These are phyloP conservation scores for Coniochaeta pulveracea DNA, from an alignment of 2,329 filamentous ascomycete species.

Conservation along the genomic window DNA sequence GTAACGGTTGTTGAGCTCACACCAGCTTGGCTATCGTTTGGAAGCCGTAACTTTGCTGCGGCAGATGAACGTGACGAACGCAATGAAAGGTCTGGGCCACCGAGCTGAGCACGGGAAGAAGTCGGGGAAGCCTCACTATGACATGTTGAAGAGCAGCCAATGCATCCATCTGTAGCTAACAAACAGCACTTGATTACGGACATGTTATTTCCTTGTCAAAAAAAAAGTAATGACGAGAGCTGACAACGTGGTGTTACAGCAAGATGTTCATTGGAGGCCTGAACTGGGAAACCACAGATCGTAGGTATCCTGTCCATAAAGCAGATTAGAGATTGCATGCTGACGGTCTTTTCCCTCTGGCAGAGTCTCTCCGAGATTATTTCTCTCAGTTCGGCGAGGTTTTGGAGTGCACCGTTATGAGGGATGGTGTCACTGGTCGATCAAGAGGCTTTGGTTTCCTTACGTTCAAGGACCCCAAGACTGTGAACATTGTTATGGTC, in stretches of 20 bases:
- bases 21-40: too few relatives aligned
- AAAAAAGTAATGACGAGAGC: too few relatives aligned
- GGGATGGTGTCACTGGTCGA: constrained; percentile 84
- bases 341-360: constrained; percentile 5
- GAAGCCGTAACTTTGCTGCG: too few relatives aligned
- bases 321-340: constrained; percentile 4
- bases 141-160: too few relatives aligned
- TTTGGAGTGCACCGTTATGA: constrained; percentile 97
- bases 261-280: constrained; percentile 99
- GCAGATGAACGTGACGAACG: too few relatives aligned
- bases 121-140: too few relatives aligned
- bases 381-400: constrained; percentile 98
- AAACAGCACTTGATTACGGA: too few relatives aligned
- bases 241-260: constrained; percentile 36
- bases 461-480: constrained; percentile 95
- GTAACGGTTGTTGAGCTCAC: too few relatives aligned
- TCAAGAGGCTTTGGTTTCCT: constrained; percentile 95
- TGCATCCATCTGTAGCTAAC: too few relatives aligned
- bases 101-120: too few relatives aligned
- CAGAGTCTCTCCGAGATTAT: constrained; percentile 93
- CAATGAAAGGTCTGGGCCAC: too few relatives aligned
- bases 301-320: constrained; percentile 43
- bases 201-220: too few relatives aligned
- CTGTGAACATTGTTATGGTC: constrained; percentile 98
- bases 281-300: constrained; percentile 98